Evolutionary conservation across 257 asterid species (phyloP).

Genomic region (Plantago elongata): DNA sequence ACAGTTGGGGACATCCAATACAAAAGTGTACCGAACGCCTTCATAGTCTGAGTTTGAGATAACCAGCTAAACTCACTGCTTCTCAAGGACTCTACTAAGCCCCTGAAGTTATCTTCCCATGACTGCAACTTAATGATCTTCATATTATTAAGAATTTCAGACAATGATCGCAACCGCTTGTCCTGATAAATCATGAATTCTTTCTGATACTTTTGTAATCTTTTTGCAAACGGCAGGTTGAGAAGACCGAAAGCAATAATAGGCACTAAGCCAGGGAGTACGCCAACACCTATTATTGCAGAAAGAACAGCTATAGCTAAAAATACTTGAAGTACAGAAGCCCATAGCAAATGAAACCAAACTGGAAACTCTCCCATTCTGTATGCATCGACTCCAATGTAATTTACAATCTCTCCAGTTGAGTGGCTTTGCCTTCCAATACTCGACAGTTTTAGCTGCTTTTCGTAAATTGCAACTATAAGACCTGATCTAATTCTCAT

Average conservation of each 20-base stretch:
- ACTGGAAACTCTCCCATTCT: constrained; percentile 68
- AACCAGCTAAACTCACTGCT: constrained; percentile 59
- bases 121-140: constrained; percentile 74
- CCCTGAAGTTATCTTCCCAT: constrained; percentile 73
- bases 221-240: constrained; percentile 60
- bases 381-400: constrained; percentile 71
- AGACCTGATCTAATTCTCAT: constrained; percentile 70
- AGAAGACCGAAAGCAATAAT: constrained; percentile 46
- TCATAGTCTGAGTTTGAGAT: constrained; percentile 41
- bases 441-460: constrained; percentile 62
- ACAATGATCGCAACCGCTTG: constrained; percentile 52
- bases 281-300: constrained; percentile 56
- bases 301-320: constrained; percentile 38
- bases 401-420: constrained; percentile 66
- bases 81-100: constrained; percentile 40
- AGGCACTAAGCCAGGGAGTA: constrained; percentile 65
- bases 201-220: constrained; percentile 56
- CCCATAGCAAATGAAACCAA: constrained; percentile 63
- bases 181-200: constrained; percentile 66
- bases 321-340: constrained; percentile 39
- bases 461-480: constrained; percentile 58
- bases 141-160: constrained; percentile 73
- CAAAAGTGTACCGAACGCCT: constrained; percentile 30
- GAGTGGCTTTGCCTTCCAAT: constrained; percentile 53
- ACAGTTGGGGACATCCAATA: constrained; percentile 76